Conservation (phyloP, 306 rosid genomes). For the Cucumis cinereus region DNA sequence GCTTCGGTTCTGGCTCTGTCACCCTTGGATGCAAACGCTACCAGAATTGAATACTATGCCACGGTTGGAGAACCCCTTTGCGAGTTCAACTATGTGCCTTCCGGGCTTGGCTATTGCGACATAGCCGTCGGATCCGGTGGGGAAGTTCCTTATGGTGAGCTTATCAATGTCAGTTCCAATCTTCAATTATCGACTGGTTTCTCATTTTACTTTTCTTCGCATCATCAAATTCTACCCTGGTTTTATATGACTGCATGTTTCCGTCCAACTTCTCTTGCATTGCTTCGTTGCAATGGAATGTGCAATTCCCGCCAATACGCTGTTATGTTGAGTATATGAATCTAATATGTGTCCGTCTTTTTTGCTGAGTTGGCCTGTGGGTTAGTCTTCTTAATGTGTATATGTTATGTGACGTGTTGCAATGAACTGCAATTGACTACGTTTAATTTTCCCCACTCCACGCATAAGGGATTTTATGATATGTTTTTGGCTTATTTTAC, state of each 20-base stretch:
- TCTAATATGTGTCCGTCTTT: neutral
- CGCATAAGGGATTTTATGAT: neutral
- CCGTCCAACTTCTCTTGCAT: neutral
- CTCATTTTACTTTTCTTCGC: neutral
- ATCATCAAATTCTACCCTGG: neutral
- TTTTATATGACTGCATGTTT: neutral
- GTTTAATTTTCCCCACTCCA: no score
- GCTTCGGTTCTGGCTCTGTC: constrained; percentile 50
- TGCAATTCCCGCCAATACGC: neutral
- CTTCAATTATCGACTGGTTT: neutral
- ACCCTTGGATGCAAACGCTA: constrained; percentile 67
- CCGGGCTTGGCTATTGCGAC: constrained; percentile 89
- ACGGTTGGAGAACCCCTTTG: constrained; percentile 75
- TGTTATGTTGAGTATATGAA: neutral
- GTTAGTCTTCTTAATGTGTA: neutral
- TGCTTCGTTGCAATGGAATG: neutral
- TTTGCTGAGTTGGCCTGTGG: neutral
- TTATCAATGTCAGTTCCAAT: constrained; percentile 52
- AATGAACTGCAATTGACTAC: neutral
- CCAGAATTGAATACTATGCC: constrained; percentile 83
- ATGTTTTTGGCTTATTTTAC: neutral
- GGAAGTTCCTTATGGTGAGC: constrained; percentile 71
- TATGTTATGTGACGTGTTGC: neutral
- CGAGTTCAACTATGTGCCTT: constrained; percentile 49
- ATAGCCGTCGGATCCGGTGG: constrained; percentile 43